Conservation (phyloP, 805 yeast species). For the Saccharomycodes ludwigii region DNA sequence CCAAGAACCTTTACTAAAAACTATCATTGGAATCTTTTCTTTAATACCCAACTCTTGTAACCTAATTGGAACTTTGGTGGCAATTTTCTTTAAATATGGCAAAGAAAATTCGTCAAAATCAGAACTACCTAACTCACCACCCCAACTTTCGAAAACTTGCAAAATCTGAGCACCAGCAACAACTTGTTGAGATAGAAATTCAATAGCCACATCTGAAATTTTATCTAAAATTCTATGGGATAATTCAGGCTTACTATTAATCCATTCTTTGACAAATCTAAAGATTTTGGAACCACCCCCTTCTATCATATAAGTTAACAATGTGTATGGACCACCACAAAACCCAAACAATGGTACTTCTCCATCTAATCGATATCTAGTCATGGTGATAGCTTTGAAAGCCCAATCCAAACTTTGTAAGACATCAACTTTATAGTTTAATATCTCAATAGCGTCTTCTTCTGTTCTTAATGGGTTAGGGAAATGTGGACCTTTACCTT, state of each 20-base stretch:
- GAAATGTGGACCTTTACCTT: slow-evolving; percentile 89
- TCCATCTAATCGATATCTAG: slow-evolving; percentile 78
- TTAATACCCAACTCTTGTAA: slow-evolving; percentile 56
- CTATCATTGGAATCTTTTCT: slow-evolving; percentile 73
- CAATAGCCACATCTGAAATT: slow-evolving; percentile 79
- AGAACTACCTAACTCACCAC: slow-evolving; percentile 85
- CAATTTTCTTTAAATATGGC: slow-evolving; percentile 75
- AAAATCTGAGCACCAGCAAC: slow-evolving; percentile 97
- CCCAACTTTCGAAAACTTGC: slow-evolving; percentile 97
- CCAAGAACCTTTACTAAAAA: slow-evolving; percentile 96
- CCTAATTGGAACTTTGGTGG: slow-evolving; percentile 52
- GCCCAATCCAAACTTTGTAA: slow-evolving; percentile 83
- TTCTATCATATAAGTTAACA: slow-evolving; percentile 92
- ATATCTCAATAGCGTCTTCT: slow-evolving; percentile 43
- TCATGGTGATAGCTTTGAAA: slow-evolving; percentile 79
- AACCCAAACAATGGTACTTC: slow-evolving; percentile 91
- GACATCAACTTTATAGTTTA: slow-evolving; percentile 57
- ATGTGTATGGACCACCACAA: slow-evolving; percentile 97
- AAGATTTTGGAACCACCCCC: slow-evolving; percentile 93
- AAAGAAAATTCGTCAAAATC: slow-evolving; percentile 83
- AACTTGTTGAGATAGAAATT: slow-evolving; percentile 87
- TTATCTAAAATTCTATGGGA: slow-evolving; percentile 61
- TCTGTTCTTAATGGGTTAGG: slow-evolving; percentile 75
- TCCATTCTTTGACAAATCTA: slow-evolving; percentile 86
- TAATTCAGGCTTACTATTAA: slow-evolving; percentile 64